A percentile compares a stretch with the other conserved stretches of the same genome.
Conservation (phyloP, 805 yeast genomes). For the Candida cerambycidarum region DNA sequence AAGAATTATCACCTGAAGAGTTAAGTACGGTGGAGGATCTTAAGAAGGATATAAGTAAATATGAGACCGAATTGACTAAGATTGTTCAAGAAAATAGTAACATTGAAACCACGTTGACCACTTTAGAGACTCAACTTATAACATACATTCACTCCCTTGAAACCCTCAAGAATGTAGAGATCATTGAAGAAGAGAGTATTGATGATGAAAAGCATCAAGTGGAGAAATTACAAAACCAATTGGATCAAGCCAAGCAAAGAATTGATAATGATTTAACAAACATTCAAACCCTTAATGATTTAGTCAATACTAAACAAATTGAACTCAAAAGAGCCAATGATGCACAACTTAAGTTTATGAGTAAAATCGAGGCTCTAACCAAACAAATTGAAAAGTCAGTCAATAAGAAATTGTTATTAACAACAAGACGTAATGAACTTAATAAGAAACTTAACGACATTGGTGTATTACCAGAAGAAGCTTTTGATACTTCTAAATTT, state of each 20-base stretch:
- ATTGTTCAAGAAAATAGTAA: conserved; percentile 40
- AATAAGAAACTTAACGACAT: conserved; percentile 73
- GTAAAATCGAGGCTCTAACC: conserved; percentile 58
- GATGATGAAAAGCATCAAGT: conserved; percentile 25
- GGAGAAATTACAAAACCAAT: conserved; percentile 22
- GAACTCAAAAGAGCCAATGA: conserved; percentile 51
- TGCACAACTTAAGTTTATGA: conserved; percentile 53
- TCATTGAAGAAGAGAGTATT: conserved; percentile 13
- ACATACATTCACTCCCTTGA: conserved; percentile 52
- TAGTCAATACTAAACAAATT: conserved; percentile 36
- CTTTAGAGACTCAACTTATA: conserved; percentile 56
- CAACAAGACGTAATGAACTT: conserved; percentile 66
- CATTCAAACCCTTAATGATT: conserved; percentile 26
- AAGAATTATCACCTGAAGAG: conserved; percentile 54
- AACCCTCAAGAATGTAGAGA: conserved; percentile 17
- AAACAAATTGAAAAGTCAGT: conserved; percentile 64
- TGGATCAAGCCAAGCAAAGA: conserved; percentile 28
- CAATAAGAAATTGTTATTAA: conserved; percentile 59
- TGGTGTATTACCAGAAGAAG: conserved; percentile 89
- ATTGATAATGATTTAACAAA: conserved; percentile 26
- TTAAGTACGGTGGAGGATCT: conserved; percentile 36
- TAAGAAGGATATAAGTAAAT: conserved; percentile 30
- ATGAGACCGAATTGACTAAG: conserved; percentile 42
- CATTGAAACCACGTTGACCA: conserved; percentile 48
- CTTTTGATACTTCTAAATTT: conserved; percentile 48